These are phyloP conservation scores for Soucietia sequanensis DNA, from an alignment of 805 yeast species.

Conservation along the genomic window DNA sequence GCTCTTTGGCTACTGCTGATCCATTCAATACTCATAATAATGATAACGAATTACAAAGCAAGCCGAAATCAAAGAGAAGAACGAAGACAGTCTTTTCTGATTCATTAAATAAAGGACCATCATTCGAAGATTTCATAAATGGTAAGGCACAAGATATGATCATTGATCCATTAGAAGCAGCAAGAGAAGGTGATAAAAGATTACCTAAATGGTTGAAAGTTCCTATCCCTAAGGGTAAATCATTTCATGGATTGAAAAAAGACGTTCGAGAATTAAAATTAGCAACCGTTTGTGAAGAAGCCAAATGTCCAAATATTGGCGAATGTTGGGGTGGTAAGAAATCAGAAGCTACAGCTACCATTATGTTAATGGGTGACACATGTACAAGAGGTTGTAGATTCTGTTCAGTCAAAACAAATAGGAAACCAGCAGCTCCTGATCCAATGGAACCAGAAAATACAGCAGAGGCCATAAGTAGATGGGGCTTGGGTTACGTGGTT, in stretches of 20 bases:
- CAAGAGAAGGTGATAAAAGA: conserved; percentile 65
- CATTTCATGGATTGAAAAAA: conserved; percentile 73
- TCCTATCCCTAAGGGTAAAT: conserved; percentile 93
- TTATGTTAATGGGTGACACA: conserved; percentile 97
- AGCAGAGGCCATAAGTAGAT: conserved; percentile 92
- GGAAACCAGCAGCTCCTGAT: conserved; percentile 85
- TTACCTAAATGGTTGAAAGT: conserved; percentile 94
- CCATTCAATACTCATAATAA: conserved; percentile 6
- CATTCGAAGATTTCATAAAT: conserved; percentile 84
- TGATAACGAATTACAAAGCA: conserved; percentile 1
- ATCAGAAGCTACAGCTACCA: conserved; percentile 93
- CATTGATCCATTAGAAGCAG: conserved; percentile 75
- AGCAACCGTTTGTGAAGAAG: conserved; percentile 97
- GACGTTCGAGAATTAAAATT: conserved; percentile 87
- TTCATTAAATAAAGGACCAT: conserved; percentile 77
- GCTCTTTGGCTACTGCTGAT: conserved; percentile 12
- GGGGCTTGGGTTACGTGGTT: conserved; percentile 98
- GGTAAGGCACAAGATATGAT: conserved; percentile 72
- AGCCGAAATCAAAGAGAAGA: conserved; percentile 37
- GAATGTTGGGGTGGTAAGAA: conserved; percentile 99
- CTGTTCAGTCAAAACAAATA: conserved; percentile 92
- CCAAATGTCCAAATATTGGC: conserved; percentile 98
- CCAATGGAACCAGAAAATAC: conserved; percentile 97
- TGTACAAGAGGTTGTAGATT: conserved; percentile 99
- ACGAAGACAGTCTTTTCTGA: conserved; percentile 64